phyloP scores from a whole-genome alignment of 768 basidiomycete genomes.

The Tylopilus felleus region DNA sequence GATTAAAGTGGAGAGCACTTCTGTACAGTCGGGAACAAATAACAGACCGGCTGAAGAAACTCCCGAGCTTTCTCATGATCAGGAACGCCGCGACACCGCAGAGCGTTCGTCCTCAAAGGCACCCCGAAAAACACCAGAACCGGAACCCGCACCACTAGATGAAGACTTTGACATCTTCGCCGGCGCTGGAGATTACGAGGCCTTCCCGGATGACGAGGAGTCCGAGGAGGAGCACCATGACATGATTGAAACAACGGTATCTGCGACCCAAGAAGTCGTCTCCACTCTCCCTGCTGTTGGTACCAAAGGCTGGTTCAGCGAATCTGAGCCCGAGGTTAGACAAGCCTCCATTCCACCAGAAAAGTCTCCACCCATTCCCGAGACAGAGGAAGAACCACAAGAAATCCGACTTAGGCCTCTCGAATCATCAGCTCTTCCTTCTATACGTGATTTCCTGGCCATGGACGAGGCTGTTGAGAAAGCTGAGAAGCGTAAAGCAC shows the following conservation, averaged over 20 bases:
- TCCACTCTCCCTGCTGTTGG: not conserved
- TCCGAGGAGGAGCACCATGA: slow-evolving; percentile 37
- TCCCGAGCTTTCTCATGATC: not conserved
- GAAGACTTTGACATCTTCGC: slow-evolving; percentile 86
- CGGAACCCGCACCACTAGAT: slow-evolving; percentile 28
- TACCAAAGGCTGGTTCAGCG: slow-evolving; percentile 45
- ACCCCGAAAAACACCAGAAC: slow-evolving; percentile 10
- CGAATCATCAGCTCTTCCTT: slow-evolving; percentile 75
- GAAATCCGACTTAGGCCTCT: slow-evolving; percentile 68
- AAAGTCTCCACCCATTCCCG: slow-evolving; percentile 14
- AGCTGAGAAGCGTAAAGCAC: slow-evolving; percentile 63
- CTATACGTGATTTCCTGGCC: slow-evolving; percentile 77
- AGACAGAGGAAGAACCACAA: slow-evolving; percentile 33
- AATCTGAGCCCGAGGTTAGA: slow-evolving; percentile 32
- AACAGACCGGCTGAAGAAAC: not conserved
- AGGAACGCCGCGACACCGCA: not conserved
- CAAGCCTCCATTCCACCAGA: slow-evolving; percentile 1
- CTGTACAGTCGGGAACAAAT: slow-evolving; percentile 15
- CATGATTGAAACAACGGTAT: slow-evolving; percentile 11
- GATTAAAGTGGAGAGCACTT: slow-evolving; percentile 39
- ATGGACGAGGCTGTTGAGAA: slow-evolving; percentile 67
- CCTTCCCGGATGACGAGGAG: slow-evolving; percentile 56
- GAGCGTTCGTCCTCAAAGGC: slow-evolving; percentile 7
- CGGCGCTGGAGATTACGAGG: slow-evolving; percentile 79
- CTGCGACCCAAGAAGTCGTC: slow-evolving; percentile 10